These are phyloP conservation scores for Sporobolomyces phaffii DNA, from an alignment of 768 basidiomycete species.

Conservation along the genomic window DNA sequence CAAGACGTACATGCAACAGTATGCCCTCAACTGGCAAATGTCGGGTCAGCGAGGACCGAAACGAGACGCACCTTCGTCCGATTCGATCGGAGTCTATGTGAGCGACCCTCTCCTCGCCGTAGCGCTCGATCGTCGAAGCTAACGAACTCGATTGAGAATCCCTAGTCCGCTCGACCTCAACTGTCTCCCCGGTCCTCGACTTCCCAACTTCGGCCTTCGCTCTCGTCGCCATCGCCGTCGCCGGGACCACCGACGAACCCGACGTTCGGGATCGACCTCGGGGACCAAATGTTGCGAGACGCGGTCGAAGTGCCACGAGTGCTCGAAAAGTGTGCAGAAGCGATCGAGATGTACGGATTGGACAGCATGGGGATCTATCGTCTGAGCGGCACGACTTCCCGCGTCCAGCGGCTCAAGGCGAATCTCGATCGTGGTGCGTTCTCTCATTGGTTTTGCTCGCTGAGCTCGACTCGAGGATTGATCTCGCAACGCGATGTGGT, in stretches of 20 bases:
- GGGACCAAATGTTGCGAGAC: constrained; percentile 89
- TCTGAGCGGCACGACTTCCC: constrained; percentile 81
- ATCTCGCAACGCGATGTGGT: too few species aligned
- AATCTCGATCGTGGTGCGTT: constrained; percentile 72
- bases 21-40: constrained; percentile 74
- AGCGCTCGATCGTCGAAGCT: neutral
- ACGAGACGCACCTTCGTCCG: constrained; percentile 64
- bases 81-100: constrained; percentile 56
- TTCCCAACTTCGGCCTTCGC: constrained; percentile 27
- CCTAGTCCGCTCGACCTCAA: constrained; percentile 29
- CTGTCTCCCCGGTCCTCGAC: constrained; percentile 39
- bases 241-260: constrained; percentile 46
- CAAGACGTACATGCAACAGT: constrained; percentile 95
- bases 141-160: constrained; percentile 39
- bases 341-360: constrained; percentile 85
- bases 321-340: constrained; percentile 77
- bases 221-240: constrained; percentile 15
- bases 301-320: constrained; percentile 80
- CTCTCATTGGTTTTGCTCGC: neutral
- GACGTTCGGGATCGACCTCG: constrained; percentile 89
- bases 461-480: neutral
- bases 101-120: constrained; percentile 4
- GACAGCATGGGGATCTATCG: constrained; percentile 84
- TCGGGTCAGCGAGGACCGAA: constrained; percentile 60
- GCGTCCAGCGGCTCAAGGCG: constrained; percentile 73